A percentile compares a stretch with the other conserved stretches of the same genome.
These are phyloP conservation scores for Themeda triandra DNA, from an alignment of 176 grass and related monocot species.

Conservation along the genomic window DNA sequence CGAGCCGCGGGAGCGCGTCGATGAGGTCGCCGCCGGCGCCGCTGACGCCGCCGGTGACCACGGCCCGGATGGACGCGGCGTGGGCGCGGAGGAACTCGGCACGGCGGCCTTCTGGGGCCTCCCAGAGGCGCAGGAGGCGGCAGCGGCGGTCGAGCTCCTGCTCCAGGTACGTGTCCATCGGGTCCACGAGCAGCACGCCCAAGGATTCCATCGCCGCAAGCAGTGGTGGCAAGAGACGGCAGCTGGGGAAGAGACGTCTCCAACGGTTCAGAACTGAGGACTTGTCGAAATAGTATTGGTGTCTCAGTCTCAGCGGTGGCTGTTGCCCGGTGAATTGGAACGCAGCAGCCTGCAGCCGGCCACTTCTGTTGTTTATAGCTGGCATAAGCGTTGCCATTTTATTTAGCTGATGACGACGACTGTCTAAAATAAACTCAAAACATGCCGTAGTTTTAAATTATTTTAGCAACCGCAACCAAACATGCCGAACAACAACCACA, in stretches of 20 bases:
- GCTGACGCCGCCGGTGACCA: constrained; percentile 34
- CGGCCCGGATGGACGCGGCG: constrained; percentile 51
- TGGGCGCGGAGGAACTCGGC: constrained; percentile 48
- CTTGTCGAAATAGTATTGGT: background rate
- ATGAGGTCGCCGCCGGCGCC: constrained; percentile 25
- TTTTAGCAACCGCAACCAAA: background rate
- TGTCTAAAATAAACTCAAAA: background rate
- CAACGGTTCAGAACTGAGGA: background rate
- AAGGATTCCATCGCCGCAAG: constrained; percentile 66
- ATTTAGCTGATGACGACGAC: background rate
- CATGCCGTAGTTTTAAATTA: background rate
- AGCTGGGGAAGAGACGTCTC: background rate
- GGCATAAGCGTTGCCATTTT: background rate
- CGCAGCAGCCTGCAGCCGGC: background rate
- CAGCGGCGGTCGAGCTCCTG: constrained; percentile 52
- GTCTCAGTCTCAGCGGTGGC: background rate
- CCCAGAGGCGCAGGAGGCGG: constrained; percentile 60
- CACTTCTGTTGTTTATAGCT: background rate
- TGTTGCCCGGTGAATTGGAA: background rate
- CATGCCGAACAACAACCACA: no score
- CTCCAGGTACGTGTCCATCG: constrained; percentile 66
- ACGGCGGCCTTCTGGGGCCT: constrained; percentile 25
- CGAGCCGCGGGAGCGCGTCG: constrained; percentile 54
- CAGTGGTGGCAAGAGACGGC: background rate
- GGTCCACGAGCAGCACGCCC: constrained; percentile 52